Conservation (phyloP, 2,329 filamentous ascomycete species). For the Colletotrichum brevisporum region DNA sequence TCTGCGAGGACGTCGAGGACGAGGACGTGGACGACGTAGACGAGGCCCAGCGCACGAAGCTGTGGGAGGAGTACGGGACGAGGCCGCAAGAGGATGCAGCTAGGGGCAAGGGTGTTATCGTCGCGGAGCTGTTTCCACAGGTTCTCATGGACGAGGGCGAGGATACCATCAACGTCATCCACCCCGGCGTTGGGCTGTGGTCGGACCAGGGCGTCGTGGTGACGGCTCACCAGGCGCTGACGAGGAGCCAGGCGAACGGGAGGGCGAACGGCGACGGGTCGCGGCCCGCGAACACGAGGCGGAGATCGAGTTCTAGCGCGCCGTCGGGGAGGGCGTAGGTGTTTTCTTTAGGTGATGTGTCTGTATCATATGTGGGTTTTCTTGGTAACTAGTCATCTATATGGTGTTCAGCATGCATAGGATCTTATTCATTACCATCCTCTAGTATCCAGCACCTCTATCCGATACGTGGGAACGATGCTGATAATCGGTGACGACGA, state of each 20-base stretch:
- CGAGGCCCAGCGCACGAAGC: slow-evolving; percentile 39
- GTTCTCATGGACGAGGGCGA: slow-evolving; percentile 43
- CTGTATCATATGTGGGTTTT: not conserved
- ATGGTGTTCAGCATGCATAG: not conserved
- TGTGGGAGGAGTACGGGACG: slow-evolving; percentile 43
- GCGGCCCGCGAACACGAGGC: not conserved
- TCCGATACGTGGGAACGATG: no score
- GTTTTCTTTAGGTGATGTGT: not conserved
- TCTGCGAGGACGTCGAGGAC: slow-evolving; percentile 42
- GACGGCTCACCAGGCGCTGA: slow-evolving; percentile 16
- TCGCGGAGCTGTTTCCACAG: slow-evolving; percentile 46
- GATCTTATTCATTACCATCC: no score
- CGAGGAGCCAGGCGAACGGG: slow-evolving; percentile 10
- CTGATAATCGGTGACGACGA: no score
- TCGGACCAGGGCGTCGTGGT: slow-evolving; percentile 42
- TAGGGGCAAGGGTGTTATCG: slow-evolving; percentile 3
- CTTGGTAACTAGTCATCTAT: not conserved
- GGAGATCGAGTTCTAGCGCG: slow-evolving; percentile 17
- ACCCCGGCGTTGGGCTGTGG: slow-evolving; percentile 45
- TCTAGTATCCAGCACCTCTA: no score
- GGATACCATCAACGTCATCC: slow-evolving; percentile 39
- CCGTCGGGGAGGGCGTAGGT: slow-evolving; percentile 6
- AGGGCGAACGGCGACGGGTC: slow-evolving; percentile 16
- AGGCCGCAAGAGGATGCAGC: slow-evolving; percentile 1
- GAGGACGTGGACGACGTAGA: slow-evolving; percentile 38